Evolutionary conservation across 805 yeast genomes (phyloP).

Genomic region (Ogataea dorogensis): DNA sequence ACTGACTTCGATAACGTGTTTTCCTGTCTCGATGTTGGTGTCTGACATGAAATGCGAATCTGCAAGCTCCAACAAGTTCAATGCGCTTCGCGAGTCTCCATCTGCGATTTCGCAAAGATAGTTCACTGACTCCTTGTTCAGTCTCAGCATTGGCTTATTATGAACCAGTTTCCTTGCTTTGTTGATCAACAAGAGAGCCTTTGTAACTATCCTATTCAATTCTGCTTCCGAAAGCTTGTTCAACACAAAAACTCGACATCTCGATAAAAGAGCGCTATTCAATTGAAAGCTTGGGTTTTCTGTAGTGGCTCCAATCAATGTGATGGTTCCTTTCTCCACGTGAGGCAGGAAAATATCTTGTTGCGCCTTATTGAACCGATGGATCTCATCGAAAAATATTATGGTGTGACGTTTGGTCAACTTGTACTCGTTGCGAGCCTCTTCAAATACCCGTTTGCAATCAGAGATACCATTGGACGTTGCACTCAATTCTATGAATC

Average conservation of each 20-base stretch:
- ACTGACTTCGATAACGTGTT: slow-evolving; percentile 36
- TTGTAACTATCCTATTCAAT: slow-evolving; percentile 47
- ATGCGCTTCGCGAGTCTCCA: slow-evolving; percentile 87
- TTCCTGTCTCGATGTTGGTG: slow-evolving; percentile 8
- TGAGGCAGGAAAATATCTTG: slow-evolving; percentile 85
- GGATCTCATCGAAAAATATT: slow-evolving; percentile 90
- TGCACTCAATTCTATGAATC: slow-evolving; percentile 82
- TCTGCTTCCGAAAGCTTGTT: slow-evolving; percentile 51
- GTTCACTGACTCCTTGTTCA: slow-evolving; percentile 56
- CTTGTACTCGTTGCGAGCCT: slow-evolving; percentile 44
- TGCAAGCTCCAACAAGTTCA: slow-evolving; percentile 74
- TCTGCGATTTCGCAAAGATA: slow-evolving; percentile 71
- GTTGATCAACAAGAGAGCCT: slow-evolving; percentile 61
- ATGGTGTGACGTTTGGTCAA: slow-evolving; percentile 57
- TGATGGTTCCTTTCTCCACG: slow-evolving; percentile 79
- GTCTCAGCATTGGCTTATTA: slow-evolving; percentile 47
- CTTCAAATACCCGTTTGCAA: slow-evolving; percentile 58
- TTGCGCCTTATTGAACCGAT: slow-evolving; percentile 79
- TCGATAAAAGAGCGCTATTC: slow-evolving; percentile 75
- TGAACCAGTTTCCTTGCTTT: slow-evolving; percentile 54
- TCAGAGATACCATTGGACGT: slow-evolving; percentile 70
- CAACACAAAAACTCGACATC: slow-evolving; percentile 79
- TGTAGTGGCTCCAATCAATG: slow-evolving; percentile 93
- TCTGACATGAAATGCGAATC: slow-evolving; percentile 47
- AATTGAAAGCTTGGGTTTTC: slow-evolving; percentile 88